Evolutionary conservation across 2,329 filamentous ascomycete genomes (phyloP).

Genomic region (Colletotrichum camelliae): DNA sequence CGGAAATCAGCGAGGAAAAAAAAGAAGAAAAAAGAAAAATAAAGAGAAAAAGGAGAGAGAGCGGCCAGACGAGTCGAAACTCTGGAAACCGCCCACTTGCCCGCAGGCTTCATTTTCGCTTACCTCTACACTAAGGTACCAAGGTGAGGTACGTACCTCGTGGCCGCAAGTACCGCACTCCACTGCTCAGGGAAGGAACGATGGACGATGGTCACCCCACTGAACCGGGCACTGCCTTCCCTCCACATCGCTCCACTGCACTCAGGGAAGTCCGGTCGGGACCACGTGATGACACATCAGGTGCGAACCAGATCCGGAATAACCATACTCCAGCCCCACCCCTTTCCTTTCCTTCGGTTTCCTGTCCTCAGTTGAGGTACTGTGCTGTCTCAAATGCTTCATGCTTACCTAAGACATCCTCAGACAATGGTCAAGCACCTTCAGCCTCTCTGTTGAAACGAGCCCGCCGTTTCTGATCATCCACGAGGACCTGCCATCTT

Average conservation of each 20-base stretch:
- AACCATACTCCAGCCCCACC: neutral
- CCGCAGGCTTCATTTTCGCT: neutral
- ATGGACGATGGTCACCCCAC: neutral
- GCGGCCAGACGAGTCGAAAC: slow-evolving; percentile 9
- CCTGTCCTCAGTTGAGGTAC: neutral
- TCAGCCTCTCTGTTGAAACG: slow-evolving; percentile 2
- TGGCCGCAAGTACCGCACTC: neutral
- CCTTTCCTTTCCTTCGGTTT: neutral
- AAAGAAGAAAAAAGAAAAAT: neutral
- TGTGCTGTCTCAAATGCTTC: neutral
- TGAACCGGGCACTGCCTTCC: neutral
- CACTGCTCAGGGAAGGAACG: neutral
- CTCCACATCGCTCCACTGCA: neutral
- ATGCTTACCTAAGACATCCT: neutral
- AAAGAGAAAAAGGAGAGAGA: neutral
- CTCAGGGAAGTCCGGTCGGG: neutral
- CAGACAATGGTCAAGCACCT: neutral
- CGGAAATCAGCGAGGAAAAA: neutral
- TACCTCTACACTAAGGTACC: neutral
- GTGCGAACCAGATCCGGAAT: slow-evolving; percentile 1
- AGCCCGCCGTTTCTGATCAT: slow-evolving; percentile 1
- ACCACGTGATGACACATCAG: neutral
- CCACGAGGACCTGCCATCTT: neutral
- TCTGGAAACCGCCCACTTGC: neutral
- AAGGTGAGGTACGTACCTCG: neutral